A percentile compares a stretch with the other conserved stretches of the same genome.
These are phyloP conservation scores for Phaeosphaeriaceae sp. DNA, from an alignment of 2,329 filamentous ascomycete species.

Conservation along the genomic window DNA sequence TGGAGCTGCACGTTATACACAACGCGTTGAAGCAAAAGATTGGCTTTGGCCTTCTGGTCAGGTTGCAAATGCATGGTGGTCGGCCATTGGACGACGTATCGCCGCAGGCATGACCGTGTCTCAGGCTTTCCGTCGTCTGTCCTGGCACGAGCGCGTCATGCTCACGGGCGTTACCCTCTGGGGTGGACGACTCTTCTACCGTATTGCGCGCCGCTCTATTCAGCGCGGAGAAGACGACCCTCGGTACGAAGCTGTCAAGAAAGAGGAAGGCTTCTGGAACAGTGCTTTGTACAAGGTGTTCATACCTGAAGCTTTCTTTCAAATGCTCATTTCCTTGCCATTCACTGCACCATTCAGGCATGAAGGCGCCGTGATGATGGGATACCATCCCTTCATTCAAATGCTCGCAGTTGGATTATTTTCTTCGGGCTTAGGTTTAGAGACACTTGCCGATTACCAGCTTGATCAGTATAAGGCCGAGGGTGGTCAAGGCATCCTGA, in stretches of 20 bases:
- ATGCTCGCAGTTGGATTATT: constrained; percentile 61
- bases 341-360: constrained; percentile 64
- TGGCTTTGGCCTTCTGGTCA: constrained; percentile 64
- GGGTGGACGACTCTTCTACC: constrained; percentile 64
- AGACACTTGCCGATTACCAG: constrained; percentile 64
- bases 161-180: constrained; percentile 64
- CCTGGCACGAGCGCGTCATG: constrained; percentile 62
- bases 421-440: constrained; percentile 61
- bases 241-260: constrained; percentile 61
- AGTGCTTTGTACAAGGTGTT: constrained; percentile 61
- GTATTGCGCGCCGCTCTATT: constrained; percentile 58
- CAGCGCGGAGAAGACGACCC: constrained; percentile 62
- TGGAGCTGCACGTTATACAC: constrained; percentile 57
- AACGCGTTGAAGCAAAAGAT: constrained; percentile 66
- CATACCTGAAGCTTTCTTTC: constrained; percentile 63
- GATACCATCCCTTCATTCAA: constrained; percentile 45
- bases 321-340: constrained; percentile 63
- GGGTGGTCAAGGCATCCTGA: constrained; percentile 52
- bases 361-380: constrained; percentile 45
- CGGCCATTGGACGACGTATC: constrained; percentile 61
- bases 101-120: constrained; percentile 54
- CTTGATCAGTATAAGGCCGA: constrained; percentile 58
- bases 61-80: constrained; percentile 67
- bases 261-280: constrained; percentile 63
- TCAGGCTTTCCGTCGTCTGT: constrained; percentile 56